phyloP scores from a whole-genome alignment of 2,329 filamentous ascomycete genomes.

The Colletotrichum lindemuthianum region DNA sequence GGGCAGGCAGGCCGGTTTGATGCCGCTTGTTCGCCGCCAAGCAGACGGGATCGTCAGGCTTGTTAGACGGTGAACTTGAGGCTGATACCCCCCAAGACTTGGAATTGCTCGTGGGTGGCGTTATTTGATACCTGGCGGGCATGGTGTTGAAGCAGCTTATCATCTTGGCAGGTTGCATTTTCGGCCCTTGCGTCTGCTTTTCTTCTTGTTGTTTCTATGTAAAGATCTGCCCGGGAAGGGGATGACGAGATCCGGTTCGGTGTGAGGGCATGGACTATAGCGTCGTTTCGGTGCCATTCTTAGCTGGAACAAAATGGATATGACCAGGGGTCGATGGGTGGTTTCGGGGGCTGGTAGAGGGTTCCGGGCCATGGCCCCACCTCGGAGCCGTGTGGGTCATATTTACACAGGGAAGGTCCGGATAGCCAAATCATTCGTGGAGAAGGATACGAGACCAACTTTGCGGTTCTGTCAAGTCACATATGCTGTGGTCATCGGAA shows the following conservation, averaged over 20 bases:
- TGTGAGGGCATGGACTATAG: constrained; percentile 6
- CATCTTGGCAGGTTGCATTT: constrained; percentile 24
- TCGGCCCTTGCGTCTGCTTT: background rate
- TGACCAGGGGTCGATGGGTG: background rate
- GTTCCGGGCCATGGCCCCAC: background rate
- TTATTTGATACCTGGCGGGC: background rate
- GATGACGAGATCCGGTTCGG: constrained; percentile 7
- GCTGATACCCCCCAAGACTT: background rate
- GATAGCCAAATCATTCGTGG: too few relatives aligned
- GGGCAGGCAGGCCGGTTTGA: too few relatives aligned
- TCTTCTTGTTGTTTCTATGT: constrained; percentile 23
- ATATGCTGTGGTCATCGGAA: too few relatives aligned
- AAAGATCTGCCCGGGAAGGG: constrained; percentile 13
- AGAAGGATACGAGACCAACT: too few relatives aligned
- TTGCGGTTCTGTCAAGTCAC: too few relatives aligned
- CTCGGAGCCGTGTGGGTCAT: background rate
- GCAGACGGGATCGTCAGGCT: background rate
- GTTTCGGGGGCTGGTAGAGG: background rate
- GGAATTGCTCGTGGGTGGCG: background rate
- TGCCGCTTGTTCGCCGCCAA: too few relatives aligned
- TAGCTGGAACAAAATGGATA: background rate
- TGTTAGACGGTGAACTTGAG: background rate
- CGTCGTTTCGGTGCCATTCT: constrained; percentile 30
- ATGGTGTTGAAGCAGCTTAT: constrained; percentile 13
- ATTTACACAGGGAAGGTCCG: background rate